phyloP scores from a whole-genome alignment of 257 asterid species.

The Nicotiana noctiflora region DNA sequence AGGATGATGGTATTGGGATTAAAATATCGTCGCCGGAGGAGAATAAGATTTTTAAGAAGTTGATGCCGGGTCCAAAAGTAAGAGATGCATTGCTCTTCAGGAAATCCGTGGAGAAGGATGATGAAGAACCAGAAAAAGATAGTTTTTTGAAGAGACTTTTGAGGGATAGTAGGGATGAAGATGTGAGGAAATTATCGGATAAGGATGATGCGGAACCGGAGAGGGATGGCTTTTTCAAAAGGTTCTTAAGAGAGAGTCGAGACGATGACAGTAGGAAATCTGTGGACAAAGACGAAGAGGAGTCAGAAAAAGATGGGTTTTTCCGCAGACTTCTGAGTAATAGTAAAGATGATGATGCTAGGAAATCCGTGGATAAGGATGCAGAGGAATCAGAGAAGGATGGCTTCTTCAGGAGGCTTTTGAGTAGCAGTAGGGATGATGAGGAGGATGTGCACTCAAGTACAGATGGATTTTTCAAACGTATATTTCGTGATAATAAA shows the following conservation, averaged over 20 bases:
- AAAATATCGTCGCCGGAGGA: conserved; percentile 51
- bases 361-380: conserved; percentile 36
- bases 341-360: conserved; percentile 26
- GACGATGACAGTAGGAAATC: conserved; percentile 58
- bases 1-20: conserved; percentile 39
- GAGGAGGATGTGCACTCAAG: conserved; percentile 28
- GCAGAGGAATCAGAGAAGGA: conserved; percentile 33
- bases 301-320: conserved; percentile 72
- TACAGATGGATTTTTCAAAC: conserved; percentile 36
- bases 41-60: conserved; percentile 66
- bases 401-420: conserved; percentile 25
- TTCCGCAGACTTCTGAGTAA: conserved; percentile 53
- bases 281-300: conserved; percentile 55
- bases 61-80: conserved; percentile 71
- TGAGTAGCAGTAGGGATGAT: conserved; percentile 28
- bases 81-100: conserved; percentile 72
- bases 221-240: conserved; percentile 63
- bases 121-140: conserved; percentile 64
- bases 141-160: conserved; percentile 71
- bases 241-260: conserved; percentile 52
- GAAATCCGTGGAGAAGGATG: conserved; percentile 71
- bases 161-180: conserved; percentile 80
- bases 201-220: conserved; percentile 56
- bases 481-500: conserved; percentile 61
- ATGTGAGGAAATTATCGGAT: conserved; percentile 45